Evolutionary conservation across 2,329 filamentous ascomycete genomes (phyloP), one percentile per base, ranked within the genome.

Genomic region (Penicillium aurantiogriseum): DNA sequence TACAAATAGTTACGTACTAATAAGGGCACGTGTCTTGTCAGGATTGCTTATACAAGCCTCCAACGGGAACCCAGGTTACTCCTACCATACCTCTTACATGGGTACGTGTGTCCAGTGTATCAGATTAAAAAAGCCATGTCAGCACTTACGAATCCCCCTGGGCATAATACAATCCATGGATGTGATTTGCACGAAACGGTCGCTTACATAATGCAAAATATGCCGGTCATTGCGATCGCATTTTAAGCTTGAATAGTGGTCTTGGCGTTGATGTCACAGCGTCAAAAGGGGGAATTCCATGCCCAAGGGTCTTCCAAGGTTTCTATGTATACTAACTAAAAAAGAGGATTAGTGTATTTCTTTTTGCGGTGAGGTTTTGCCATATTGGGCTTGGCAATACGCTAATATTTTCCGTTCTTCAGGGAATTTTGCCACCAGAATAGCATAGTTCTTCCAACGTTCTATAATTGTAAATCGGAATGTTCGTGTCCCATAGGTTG

Each of bases 231-330:
- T 19, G 11, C 11, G 29, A 29, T 39, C 15, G 15, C 25, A 35
- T 25, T 51, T 61, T 61, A 63, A 63, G 60, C 60, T 61, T 50
- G 48, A 60, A 43, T 46, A 19, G 19, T 31, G 27, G 60, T 10
- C 62, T 65, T 65, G 62, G 62, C 62, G 31, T 57, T 54, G 23
- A 5, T 10, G 54, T 62, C 59, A 62, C 39, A 19, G 49, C 25
- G 15, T 15, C 1, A 36, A 52, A 45, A 45, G 21, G 35, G 35
- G 43, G 33, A 25, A 39, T 29, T 17, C 3, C 8, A 25, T 33
- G 31, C 5, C 31, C 11, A 13, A 42, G 39, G 6, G 39, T 42
- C 39, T 42, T 42, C 21, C 21, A 23, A 23, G 21, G 21, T 23
- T 3, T 23, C 23, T 23, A 21, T 21, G 21, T 21, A 21, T 21